These are phyloP conservation scores for Firmiana major DNA, from an alignment of 345 rosid genomes.

Conservation along the genomic window DNA sequence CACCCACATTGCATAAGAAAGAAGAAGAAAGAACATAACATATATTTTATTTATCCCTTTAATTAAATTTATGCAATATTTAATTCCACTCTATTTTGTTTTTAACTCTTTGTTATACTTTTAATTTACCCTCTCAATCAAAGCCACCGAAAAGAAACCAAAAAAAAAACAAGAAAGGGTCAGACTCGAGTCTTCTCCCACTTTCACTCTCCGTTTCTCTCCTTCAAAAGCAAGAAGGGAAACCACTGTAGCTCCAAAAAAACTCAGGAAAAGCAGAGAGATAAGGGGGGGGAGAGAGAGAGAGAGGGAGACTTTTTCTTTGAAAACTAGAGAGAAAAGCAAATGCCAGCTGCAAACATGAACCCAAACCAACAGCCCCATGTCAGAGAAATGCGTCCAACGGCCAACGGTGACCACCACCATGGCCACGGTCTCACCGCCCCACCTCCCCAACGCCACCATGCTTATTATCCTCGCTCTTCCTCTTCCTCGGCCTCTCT, in stretches of 20 bases:
- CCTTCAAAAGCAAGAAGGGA: neutral
- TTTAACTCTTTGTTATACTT: neutral
- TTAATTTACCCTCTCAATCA: neutral
- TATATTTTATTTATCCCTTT: too few relatives aligned
- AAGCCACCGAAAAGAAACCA: neutral
- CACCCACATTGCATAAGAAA: too few relatives aligned
- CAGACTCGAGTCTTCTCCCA: neutral
- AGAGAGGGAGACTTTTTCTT: neutral
- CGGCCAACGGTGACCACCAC: slow-evolving; percentile 7
- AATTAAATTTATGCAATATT: neutral
- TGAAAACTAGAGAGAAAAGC: neutral
- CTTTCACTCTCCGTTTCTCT: neutral
- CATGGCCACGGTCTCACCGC: neutral
- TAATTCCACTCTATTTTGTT: neutral
- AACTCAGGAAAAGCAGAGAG: neutral
- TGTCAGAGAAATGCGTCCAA: neutral
- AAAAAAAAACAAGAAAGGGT: neutral
- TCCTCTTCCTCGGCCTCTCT: slow-evolving; percentile 76
- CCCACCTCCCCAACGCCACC: slow-evolving; percentile 20
- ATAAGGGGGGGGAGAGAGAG: neutral
- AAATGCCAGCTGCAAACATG: slow-evolving; percentile 9
- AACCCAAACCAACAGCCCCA: neutral
- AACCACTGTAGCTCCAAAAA: neutral
- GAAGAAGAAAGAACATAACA: too few relatives aligned
- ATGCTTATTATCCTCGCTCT: slow-evolving; percentile 35